Percentiles rank a stretch among this genome's conserved stretches.
phyloP scores from a whole-genome alignment of 2,329 filamentous ascomycete genomes.

The Ophiostoma himal-ulmi region DNA sequence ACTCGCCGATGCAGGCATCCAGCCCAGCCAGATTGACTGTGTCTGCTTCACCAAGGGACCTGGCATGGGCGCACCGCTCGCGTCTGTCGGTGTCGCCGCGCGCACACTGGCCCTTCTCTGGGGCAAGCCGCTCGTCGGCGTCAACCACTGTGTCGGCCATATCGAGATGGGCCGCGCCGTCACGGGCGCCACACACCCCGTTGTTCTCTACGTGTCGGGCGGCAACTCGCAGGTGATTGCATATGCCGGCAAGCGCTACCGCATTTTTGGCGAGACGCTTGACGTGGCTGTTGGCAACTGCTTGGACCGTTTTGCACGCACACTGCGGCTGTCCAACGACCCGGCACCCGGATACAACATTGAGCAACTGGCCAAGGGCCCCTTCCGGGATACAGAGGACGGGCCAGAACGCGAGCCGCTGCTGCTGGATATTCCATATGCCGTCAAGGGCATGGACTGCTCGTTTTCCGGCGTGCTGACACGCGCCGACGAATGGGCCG shows the following conservation, averaged over 20 bases:
- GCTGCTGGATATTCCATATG: constrained; percentile 84
- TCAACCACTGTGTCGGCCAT: constrained; percentile 97
- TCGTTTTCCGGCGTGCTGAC: constrained; percentile 91
- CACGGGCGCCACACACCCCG: constrained; percentile 82
- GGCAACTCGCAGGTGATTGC: constrained; percentile 98
- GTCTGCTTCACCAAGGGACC: constrained; percentile 95
- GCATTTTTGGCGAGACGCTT: constrained; percentile 95
- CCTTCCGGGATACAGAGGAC: constrained; percentile 22
- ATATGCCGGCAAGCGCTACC: constrained; percentile 88
- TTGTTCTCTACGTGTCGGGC: constrained; percentile 91
- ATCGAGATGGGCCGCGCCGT: constrained; percentile 98
- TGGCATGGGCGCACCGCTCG: constrained; percentile 91
- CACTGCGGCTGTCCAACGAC: constrained; percentile 86
- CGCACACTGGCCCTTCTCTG: constrained; percentile 77
- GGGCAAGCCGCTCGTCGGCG: constrained; percentile 81
- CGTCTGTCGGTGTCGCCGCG: constrained; percentile 75
- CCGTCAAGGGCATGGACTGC: constrained; percentile 98
- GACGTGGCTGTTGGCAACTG: constrained; percentile 98
- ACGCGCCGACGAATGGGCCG: constrained; percentile 72
- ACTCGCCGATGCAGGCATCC: constrained; percentile 61
- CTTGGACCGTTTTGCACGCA: constrained; percentile 89
- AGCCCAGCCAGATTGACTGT: constrained; percentile 67
- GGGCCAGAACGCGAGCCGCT: constrained; percentile 54
- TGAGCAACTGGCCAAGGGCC: constrained; percentile 70
- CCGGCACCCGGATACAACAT: constrained; percentile 97